A percentile compares a stretch with the other conserved stretches of the same genome.
Conservation (phyloP, 2,329 filamentous ascomycete genomes). For the Chaetothyriales sp. region DNA sequence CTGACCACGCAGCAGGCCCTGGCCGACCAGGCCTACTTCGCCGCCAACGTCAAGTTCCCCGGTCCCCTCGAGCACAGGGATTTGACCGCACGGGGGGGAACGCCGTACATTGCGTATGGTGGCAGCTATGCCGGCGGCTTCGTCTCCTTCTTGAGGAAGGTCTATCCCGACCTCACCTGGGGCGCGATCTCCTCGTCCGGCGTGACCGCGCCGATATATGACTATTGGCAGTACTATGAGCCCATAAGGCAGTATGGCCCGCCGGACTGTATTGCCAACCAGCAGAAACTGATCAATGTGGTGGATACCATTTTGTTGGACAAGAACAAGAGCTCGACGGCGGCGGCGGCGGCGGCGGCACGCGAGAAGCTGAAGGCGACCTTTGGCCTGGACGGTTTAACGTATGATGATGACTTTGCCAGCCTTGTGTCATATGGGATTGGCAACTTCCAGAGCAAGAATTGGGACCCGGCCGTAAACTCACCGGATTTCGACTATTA, state of each 20-base stretch:
- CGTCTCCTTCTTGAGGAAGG: slow-evolving; percentile 57
- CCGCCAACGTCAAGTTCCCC: slow-evolving; percentile 52
- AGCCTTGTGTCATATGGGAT: slow-evolving; percentile 31
- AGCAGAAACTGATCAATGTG: slow-evolving; percentile 45
- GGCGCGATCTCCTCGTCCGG: slow-evolving; percentile 68
- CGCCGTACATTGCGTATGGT: slow-evolving; percentile 65
- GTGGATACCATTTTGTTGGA: slow-evolving; percentile 43
- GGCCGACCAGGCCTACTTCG: slow-evolving; percentile 70
- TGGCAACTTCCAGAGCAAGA: slow-evolving; percentile 38
- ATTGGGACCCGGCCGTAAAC: slow-evolving; percentile 45
- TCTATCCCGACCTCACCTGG: slow-evolving; percentile 67
- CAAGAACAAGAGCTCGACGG: slow-evolving; percentile 34
- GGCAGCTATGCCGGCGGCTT: slow-evolving; percentile 73
- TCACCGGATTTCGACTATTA: slow-evolving; percentile 36
- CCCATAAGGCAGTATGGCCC: slow-evolving; percentile 42
- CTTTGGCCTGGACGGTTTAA: slow-evolving; percentile 28
- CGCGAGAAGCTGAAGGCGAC: slow-evolving; percentile 36
- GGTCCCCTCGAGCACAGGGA: slow-evolving; percentile 54
- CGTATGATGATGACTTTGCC: slow-evolving; percentile 40
- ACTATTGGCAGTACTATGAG: slow-evolving; percentile 56
- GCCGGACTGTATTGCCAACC: slow-evolving; percentile 47
- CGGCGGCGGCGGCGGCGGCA: too few species aligned
- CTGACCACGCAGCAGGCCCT: slow-evolving; percentile 69
- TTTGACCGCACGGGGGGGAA: slow-evolving; percentile 44
- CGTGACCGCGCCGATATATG: slow-evolving; percentile 60